Percentiles rank a stretch among this genome's conserved stretches.
Conservation (phyloP, 371 early-diverging fungal species). For the Chytridium lagenaria region DNA sequence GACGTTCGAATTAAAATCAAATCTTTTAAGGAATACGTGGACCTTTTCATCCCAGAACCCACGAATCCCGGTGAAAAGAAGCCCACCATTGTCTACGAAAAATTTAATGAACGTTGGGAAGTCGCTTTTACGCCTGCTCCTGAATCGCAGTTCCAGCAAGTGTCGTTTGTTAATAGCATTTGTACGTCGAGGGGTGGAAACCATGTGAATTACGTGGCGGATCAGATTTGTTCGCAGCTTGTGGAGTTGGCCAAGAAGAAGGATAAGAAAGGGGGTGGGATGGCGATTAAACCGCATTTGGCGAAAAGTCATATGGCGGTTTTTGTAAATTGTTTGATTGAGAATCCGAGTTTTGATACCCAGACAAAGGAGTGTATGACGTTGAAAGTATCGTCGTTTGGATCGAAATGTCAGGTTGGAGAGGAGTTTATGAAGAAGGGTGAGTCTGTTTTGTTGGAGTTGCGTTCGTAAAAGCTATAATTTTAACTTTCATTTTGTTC, state of each 20-base stretch:
- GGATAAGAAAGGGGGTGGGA: constrained; percentile 74
- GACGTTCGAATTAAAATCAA: constrained; percentile 84
- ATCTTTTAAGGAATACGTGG: constrained; percentile 91
- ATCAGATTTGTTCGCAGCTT: constrained; percentile 86
- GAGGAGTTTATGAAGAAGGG: constrained; percentile 88
- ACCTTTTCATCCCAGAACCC: constrained; percentile 70
- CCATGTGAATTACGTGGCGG: constrained; percentile 91
- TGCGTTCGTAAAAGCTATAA: too few species aligned
- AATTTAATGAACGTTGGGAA: constrained; percentile 94
- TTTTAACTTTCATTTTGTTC: too few species aligned
- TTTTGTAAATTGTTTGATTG: constrained; percentile 97
- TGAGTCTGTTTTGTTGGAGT: constrained; percentile 16
- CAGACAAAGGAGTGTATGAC: constrained; percentile 99
- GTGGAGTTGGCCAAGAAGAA: constrained; percentile 81
- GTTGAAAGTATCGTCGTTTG: constrained; percentile 82
- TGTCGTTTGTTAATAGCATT: constrained; percentile 97
- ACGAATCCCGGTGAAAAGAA: constrained; percentile 29
- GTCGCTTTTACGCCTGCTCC: constrained; percentile 83
- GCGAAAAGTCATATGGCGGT: constrained; percentile 94
- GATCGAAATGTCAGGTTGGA: constrained; percentile 80
- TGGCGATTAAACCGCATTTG: constrained; percentile 79
- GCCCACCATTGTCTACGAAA: constrained; percentile 72
- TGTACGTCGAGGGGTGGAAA: constrained; percentile 98
- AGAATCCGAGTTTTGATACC: constrained; percentile 99
- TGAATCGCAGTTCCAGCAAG: constrained; percentile 98